Evolutionary conservation across 306 rosid species (phyloP), one percentile per base, ranked within the genome.

Genomic region (Quercus mongolica): DNA sequence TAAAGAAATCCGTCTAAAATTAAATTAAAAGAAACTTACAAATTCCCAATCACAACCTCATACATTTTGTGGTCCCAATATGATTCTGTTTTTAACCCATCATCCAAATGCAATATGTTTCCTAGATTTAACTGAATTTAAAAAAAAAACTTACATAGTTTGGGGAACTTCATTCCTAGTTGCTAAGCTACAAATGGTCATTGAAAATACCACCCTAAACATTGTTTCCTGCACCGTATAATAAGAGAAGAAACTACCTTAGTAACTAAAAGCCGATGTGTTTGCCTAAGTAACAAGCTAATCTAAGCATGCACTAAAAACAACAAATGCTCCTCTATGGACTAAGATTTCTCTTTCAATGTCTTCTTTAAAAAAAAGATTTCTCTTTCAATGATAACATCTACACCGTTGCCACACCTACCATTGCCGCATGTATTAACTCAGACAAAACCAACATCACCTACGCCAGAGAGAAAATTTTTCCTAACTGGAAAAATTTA

Each of bases 171-270:
- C 17, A 23, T 54, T 62, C 31, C 5, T 2, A 6, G 55, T 49
- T 62, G 7, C 21, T 28, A 55, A 57, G 1, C 6, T 23, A 59
- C 35, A 71, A 71, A 1, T 6, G 64, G 65, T 41, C 77, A 12
- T 79, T 41, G 82, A 23, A 71, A 71, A 59, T 31, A 71, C 63
- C 72, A 58, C 57, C 52, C 65, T 28, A 26, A 8, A 78, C 82
- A 41, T 59, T 59, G 77, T 79, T 57, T 21, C 72, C 13, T 56
- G 77, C 49, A 44, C 8, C 31, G 23, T 19, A 74, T 49, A 73
- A 46, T 79, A 77, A 71, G 65, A 74, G 46, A 77, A 57, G 46
- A 77, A 57, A 21, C 74, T 56, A 38, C 64, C 78, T 82, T 82
- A 75, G 56, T 38, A 19, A 7, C 75, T 54, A 76, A 21, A 64